Percentiles rank a stretch among this genome's conserved stretches.
Evolutionary conservation across 2,329 filamentous ascomycete genomes (phyloP).

Genomic region (Fusarium beomiforme): DNA sequence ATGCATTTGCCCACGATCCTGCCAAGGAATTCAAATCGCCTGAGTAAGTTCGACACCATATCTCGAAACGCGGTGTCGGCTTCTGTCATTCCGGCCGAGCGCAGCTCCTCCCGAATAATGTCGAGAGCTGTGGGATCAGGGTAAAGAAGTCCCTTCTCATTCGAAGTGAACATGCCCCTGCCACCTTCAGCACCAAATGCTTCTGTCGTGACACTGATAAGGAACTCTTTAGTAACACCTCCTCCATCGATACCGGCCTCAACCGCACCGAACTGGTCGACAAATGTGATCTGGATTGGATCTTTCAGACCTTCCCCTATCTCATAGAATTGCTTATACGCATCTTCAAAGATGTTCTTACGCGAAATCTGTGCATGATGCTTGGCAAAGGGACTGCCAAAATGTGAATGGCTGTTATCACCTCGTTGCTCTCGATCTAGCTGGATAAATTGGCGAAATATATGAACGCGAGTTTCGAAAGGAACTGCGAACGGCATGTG

Average conservation of each 20-base stretch:
- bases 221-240: slow-evolving; percentile 96
- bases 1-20: slow-evolving; percentile 95
- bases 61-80: slow-evolving; percentile 66
- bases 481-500: slow-evolving; percentile 98
- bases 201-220: slow-evolving; percentile 87
- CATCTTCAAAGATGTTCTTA: slow-evolving; percentile 84
- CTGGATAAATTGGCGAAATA: slow-evolving; percentile 92
- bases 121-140: slow-evolving; percentile 85
- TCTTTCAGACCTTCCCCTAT: slow-evolving; percentile 89
- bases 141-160: slow-evolving; percentile 86
- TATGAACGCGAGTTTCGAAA: slow-evolving; percentile 88
- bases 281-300: slow-evolving; percentile 95
- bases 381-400: slow-evolving; percentile 54
- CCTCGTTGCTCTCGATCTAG: slow-evolving; percentile 64
- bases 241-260: slow-evolving; percentile 98
- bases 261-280: slow-evolving; percentile 85
- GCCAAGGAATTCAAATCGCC: slow-evolving; percentile 89
- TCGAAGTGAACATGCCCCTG: slow-evolving; percentile 78
- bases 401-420: slow-evolving; percentile 15
- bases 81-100: slow-evolving; percentile 61
- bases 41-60: slow-evolving; percentile 69
- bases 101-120: slow-evolving; percentile 69
- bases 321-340: slow-evolving; percentile 82
- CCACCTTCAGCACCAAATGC: slow-evolving; percentile 71
- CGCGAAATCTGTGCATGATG: slow-evolving; percentile 85